phyloP scores from a whole-genome alignment of 2,329 filamentous ascomycete species.

The Trichoderma koningiopsis region DNA sequence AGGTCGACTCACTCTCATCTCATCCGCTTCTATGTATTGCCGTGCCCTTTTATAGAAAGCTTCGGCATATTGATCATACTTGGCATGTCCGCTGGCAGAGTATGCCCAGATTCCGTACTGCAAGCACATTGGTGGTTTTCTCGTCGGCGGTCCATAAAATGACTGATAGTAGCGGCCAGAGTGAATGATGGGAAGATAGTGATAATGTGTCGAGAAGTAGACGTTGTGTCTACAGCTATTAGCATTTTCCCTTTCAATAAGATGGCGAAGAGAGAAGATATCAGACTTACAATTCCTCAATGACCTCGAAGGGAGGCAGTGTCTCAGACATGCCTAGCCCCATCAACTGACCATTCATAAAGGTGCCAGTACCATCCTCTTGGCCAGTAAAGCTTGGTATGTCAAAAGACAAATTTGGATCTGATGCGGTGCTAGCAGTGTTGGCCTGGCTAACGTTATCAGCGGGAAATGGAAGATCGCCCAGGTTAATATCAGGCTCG shows the following conservation, averaged over 20 bases:
- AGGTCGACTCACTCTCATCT: constrained; percentile 65
- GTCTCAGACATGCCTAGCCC: constrained; percentile 80
- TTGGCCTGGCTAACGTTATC: constrained; percentile 28
- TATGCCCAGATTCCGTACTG: constrained; percentile 89
- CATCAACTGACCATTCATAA: constrained; percentile 56
- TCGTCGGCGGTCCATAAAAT: constrained; percentile 70
- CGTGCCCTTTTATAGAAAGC: constrained; percentile 81
- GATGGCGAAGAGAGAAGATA: neutral
- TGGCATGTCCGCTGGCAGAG: constrained; percentile 70
- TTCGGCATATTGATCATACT: constrained; percentile 71
- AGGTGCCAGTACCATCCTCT: constrained; percentile 22
- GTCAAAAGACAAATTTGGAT: constrained; percentile 28
- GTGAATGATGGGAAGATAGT: constrained; percentile 76
- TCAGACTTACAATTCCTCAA: constrained; percentile 73
- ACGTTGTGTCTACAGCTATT: constrained; percentile 59
- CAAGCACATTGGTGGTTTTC: constrained; percentile 79
- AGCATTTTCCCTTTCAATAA: neutral
- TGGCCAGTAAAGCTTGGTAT: constrained; percentile 27
- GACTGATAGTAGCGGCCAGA: constrained; percentile 72
- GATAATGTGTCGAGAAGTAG: constrained; percentile 76
- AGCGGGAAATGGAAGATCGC: constrained; percentile 26
- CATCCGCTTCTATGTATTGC: constrained; percentile 80
- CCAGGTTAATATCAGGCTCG: constrained; percentile 15
- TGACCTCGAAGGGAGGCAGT: constrained; percentile 74
- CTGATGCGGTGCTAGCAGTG: constrained; percentile 16